Percentiles rank a stretch among this genome's conserved stretches.
phyloP scores from a whole-genome alignment of 1,284 basidiomycete species.

The Cutaneotrichosporon sp. region DNA sequence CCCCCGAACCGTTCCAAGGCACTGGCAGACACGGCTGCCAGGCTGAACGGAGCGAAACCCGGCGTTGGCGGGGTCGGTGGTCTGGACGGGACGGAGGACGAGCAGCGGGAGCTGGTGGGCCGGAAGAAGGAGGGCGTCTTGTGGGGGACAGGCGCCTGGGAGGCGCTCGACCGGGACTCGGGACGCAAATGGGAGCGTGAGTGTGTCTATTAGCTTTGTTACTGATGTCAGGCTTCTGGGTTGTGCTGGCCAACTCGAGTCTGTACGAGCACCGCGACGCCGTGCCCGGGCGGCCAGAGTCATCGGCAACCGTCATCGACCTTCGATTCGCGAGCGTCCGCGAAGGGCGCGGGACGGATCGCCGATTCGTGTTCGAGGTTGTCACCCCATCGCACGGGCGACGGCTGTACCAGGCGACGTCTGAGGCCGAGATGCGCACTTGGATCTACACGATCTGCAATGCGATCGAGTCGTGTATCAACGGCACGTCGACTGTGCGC shows the following conservation, averaged over 20 bases:
- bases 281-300: conserved; percentile 25
- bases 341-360: conserved; percentile 47
- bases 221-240: conserved; percentile 39
- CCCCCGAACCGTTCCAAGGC: not conserved
- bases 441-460: conserved; percentile 54
- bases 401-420: conserved; percentile 53
- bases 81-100: conserved; percentile 36
- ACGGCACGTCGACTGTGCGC: conserved; percentile 51
- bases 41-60: conserved; percentile 15
- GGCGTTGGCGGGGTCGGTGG: conserved; percentile 40
- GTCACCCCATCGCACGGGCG: conserved; percentile 51
- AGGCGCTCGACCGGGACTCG: conserved; percentile 36
- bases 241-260: conserved; percentile 46
- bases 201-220: conserved; percentile 9
- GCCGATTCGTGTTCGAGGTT: conserved; percentile 52
- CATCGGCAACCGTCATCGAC: conserved; percentile 44
- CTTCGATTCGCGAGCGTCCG: conserved; percentile 48
- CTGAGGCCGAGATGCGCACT: conserved; percentile 50
- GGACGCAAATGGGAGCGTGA: conserved; percentile 47
- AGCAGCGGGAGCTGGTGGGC: conserved; percentile 39
- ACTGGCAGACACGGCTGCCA: conserved; percentile 17
- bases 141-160: conserved; percentile 47
- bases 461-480: conserved; percentile 54
- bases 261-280: conserved; percentile 49
- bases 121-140: conserved; percentile 47